phyloP scores from a whole-genome alignment of 345 rosid genomes.

The Cardiospermum halicacabum region DNA sequence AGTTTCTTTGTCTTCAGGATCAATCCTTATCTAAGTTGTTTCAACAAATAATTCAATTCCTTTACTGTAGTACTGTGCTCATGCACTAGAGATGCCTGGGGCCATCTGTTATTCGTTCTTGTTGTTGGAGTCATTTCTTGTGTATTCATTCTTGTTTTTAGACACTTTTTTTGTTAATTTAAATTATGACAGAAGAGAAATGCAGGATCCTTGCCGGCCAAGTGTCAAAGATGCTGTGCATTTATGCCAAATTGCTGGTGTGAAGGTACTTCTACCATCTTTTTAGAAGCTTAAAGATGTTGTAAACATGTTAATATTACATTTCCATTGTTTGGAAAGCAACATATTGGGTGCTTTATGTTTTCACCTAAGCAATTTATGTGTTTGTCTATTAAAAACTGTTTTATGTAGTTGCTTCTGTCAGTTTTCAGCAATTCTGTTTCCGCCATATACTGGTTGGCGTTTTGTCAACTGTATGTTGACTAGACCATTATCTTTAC shows the following conservation, averaged over 20 bases:
- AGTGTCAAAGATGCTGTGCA: slow-evolving; percentile 72
- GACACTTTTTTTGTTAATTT: too few relatives aligned
- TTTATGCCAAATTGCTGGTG: slow-evolving; percentile 83
- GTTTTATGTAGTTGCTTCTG: background rate
- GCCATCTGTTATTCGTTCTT: background rate
- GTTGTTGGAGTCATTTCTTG: too few relatives aligned
- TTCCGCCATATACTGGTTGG: background rate
- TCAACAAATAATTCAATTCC: background rate
- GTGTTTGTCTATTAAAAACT: background rate
- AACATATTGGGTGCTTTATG: background rate
- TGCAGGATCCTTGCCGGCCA: slow-evolving; percentile 95
- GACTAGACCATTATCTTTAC: background rate
- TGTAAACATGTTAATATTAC: background rate
- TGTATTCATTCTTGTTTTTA: too few relatives aligned
- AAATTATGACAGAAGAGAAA: slow-evolving; percentile 11
- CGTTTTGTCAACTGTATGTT: background rate
- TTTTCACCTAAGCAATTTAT: background rate
- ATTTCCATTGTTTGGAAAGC: background rate
- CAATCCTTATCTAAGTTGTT: background rate
- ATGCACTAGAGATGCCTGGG: background rate
- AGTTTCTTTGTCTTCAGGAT: background rate
- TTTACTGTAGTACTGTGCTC: background rate
- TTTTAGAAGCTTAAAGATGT: background rate
- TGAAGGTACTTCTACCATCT: slow-evolving; percentile 50
- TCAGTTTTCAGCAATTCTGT: background rate